Base-by-base conservation (phyloP, 31 red algal genomes). In the Bonnemaisonia californica region DNA sequence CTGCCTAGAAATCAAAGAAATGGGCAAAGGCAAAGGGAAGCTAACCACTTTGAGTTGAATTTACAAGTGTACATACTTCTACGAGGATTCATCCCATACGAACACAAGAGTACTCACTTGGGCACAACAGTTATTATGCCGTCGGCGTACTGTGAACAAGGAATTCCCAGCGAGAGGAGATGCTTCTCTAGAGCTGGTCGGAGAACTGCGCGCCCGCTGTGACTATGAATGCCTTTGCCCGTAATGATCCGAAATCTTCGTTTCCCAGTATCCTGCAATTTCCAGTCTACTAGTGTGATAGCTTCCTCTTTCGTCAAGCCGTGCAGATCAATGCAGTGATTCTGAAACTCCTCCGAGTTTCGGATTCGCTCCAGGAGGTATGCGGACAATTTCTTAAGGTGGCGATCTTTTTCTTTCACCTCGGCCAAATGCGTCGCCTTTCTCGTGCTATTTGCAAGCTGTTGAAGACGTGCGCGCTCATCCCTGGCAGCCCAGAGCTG, bases 131-230 rank as follows among this genome's bases (percentile, higher is more conserved):
- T 42, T 36, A 86, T 59, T 1, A 86, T 48, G 36, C 59, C 82
- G 45, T 86, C 82, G 27, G 40, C 59, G 45, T 76, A 65, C 2
- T 31, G 57, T 9, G 71, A 76, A 54, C 75, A 68, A 22, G 82
- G 68, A 29, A 86, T 76, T 4, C 82, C 71, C 34, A 74, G 56
- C 26, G 71, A 41, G 31, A 69, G 82, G 66, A 86, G 76, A 77
- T 86, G 65, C 59, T 71, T 86, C 35, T 86, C 82, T 19, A 86
- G 71, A 21, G 82, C 82, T 27, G 82, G 82, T 27, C 82, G 69
- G 16, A 86, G 55, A 16, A 86, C 82, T 12, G 82, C 82, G 27
- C 74, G 82, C 45, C 71, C 82, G 33, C 68, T 86, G 3, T 86
- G 82, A 34, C 82, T 86, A 45, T 86, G 82, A 2, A 60, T 86